A percentile compares a stretch with the other conserved stretches of the same genome.
phyloP scores from a whole-genome alignment of 805 yeast species.

The Candida succiphila region DNA sequence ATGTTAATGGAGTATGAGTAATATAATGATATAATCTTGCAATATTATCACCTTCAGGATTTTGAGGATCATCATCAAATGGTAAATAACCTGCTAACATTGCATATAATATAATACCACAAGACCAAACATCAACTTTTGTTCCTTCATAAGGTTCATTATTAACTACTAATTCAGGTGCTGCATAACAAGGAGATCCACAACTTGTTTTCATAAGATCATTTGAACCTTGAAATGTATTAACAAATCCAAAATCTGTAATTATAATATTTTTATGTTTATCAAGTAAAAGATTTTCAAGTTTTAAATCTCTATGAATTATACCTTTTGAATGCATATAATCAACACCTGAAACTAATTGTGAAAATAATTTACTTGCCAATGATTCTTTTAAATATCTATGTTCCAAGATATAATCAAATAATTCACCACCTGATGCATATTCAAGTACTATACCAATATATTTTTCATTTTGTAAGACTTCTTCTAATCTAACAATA shows the following conservation, averaged over 20 bases:
- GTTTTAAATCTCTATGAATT: slow-evolving; percentile 69
- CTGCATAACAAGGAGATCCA: slow-evolving; percentile 98
- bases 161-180: slow-evolving; percentile 90
- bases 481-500: slow-evolving; percentile 85
- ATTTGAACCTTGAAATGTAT: slow-evolving; percentile 53
- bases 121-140: slow-evolving; percentile 94
- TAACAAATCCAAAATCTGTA: slow-evolving; percentile 93
- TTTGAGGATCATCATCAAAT: slow-evolving; percentile 93
- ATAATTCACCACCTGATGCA: slow-evolving; percentile 95
- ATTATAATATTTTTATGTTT: slow-evolving; percentile 79
- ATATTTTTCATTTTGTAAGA: slow-evolving; percentile 85
- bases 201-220: slow-evolving; percentile 92
- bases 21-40: slow-evolving; percentile 86
- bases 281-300: slow-evolving; percentile 69
- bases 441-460: slow-evolving; percentile 95
- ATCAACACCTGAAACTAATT: slow-evolving; percentile 86
- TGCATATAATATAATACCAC: slow-evolving; percentile 91
- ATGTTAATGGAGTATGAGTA: slow-evolving; percentile 82
- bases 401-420: slow-evolving; percentile 82
- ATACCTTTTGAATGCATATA: slow-evolving; percentile 78
- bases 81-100: slow-evolving; percentile 97
- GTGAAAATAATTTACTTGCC: slow-evolving; percentile 87
- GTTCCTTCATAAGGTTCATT: slow-evolving; percentile 83
- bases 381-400: slow-evolving; percentile 77
- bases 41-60: slow-evolving; percentile 94